Conservation (phyloP, 1,139 yeast species). For the Geotrichum cucujoidarum region DNA sequence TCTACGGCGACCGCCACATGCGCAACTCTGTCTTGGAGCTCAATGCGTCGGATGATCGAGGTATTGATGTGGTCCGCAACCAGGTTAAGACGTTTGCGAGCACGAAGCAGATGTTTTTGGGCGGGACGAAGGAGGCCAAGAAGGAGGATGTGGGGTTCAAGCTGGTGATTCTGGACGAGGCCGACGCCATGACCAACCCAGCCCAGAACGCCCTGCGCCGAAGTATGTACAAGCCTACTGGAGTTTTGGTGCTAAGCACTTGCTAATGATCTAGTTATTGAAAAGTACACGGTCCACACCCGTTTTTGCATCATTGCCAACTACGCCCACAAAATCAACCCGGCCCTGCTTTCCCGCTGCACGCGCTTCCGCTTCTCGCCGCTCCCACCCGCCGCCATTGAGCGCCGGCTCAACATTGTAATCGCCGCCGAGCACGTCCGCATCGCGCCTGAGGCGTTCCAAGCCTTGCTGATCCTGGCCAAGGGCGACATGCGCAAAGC, state of each 20-base stretch:
- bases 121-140: neutral
- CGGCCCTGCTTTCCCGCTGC: conserved; percentile 90
- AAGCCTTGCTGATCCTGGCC: conserved; percentile 62
- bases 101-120: conserved; percentile 78
- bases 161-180: conserved; percentile 89
- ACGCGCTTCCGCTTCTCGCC: conserved; percentile 94
- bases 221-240: conserved; percentile 33
- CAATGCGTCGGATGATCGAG: conserved; percentile 82
- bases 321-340: conserved; percentile 91
- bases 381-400: conserved; percentile 59
- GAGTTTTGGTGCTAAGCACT: neutral
- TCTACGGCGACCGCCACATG: conserved; percentile 74
- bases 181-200: conserved; percentile 96
- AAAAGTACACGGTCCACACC: conserved; percentile 89
- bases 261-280: conserved; percentile 48
- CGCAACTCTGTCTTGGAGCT: conserved; percentile 87
- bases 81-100: conserved; percentile 82
- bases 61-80: conserved; percentile 79
- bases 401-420: conserved; percentile 61
- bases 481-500: conserved; percentile 97
- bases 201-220: conserved; percentile 95
- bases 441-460: conserved; percentile 55
- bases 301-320: conserved; percentile 95
- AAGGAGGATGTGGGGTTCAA: conserved; percentile 46
- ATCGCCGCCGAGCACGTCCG: conserved; percentile 60